A percentile compares a stretch with the other conserved stretches of the same genome.
phyloP scores from a whole-genome alignment of 176 grass and related monocot genomes.

The Triticum turgidum region DNA sequence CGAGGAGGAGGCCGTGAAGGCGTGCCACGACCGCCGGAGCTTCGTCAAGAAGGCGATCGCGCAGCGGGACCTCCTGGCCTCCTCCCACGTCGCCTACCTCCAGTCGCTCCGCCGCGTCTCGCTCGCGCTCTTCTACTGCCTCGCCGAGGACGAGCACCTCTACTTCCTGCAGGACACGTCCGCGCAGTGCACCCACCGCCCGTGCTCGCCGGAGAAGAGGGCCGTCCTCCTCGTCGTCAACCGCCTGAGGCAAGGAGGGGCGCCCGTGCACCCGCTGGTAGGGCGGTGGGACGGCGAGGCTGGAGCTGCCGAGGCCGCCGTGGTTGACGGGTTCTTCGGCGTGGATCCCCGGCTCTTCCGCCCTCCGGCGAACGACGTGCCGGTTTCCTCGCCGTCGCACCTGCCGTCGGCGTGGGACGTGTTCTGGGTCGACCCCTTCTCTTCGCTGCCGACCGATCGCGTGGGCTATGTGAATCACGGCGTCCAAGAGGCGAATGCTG shows the following conservation, averaged over 20 bases:
- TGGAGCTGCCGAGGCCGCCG: constrained; percentile 39
- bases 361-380: background rate
- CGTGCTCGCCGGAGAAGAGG: constrained; percentile 41
- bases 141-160: constrained; percentile 65
- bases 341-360: constrained; percentile 27
- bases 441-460: constrained; percentile 2
- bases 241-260: constrained; percentile 24
- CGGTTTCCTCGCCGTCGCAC: constrained; percentile 25
- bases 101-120: constrained; percentile 71
- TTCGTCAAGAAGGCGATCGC: constrained; percentile 75
- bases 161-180: constrained; percentile 38
- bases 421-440: constrained; percentile 59
- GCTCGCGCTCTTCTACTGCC: constrained; percentile 61
- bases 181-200: constrained; percentile 23
- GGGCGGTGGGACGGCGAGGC: constrained; percentile 46
- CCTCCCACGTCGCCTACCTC: constrained; percentile 67
- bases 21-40: constrained; percentile 72
- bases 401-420: constrained; percentile 31
- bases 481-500: constrained; percentile 1
- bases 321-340: constrained; percentile 45
- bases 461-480: background rate
- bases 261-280: constrained; percentile 32
- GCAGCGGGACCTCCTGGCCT: constrained; percentile 62
- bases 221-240: constrained; percentile 32
- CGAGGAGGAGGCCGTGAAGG: constrained; percentile 60